Percentiles rank a stretch among this genome's conserved stretches.
Evolutionary conservation across 2,329 filamentous ascomycete genomes (phyloP).

Genomic region (Cladosporium sp.): DNA sequence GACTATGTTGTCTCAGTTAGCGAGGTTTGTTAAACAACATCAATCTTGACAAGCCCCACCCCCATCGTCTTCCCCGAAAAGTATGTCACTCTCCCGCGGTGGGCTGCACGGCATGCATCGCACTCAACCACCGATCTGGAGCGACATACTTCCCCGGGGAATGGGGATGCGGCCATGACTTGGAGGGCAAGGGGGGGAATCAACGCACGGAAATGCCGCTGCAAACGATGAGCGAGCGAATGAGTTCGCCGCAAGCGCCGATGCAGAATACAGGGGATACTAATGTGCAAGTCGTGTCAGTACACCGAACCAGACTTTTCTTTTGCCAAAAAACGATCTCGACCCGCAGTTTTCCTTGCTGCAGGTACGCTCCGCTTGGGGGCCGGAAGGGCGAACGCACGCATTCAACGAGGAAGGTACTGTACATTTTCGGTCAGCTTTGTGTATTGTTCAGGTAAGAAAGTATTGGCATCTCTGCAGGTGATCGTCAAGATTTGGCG

Average conservation of each 20-base stretch:
- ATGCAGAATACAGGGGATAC: slow-evolving; percentile 49
- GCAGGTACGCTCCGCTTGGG: slow-evolving; percentile 10
- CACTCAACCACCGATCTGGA: too few relatives aligned
- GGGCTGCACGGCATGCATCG: too few relatives aligned
- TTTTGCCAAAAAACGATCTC: neutral
- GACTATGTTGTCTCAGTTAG: slow-evolving; percentile 27
- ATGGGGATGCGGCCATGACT: neutral
- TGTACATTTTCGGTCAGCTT: slow-evolving; percentile 36
- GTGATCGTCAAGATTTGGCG: too few relatives aligned
- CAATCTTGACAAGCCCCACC: neutral
- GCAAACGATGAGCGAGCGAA: slow-evolving; percentile 48
- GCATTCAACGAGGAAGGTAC: slow-evolving; percentile 75
- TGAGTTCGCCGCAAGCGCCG: slow-evolving; percentile 47
- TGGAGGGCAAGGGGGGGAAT: neutral
- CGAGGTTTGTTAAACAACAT: slow-evolving; percentile 5
- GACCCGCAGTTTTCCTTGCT: neutral
- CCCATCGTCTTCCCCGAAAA: too few relatives aligned
- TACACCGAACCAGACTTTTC: slow-evolving; percentile 8
- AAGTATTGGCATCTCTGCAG: slow-evolving; percentile 1
- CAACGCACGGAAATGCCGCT: slow-evolving; percentile 40
- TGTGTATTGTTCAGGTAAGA: too few relatives aligned
- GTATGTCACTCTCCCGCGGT: too few relatives aligned
- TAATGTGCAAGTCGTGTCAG: slow-evolving; percentile 9
- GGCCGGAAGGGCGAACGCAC: slow-evolving; percentile 32
- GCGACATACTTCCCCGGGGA: too few relatives aligned